These are phyloP conservation scores for Eimeria falciformis DNA, from an alignment of 169 alveolate genomes.

Conservation along the genomic window DNA sequence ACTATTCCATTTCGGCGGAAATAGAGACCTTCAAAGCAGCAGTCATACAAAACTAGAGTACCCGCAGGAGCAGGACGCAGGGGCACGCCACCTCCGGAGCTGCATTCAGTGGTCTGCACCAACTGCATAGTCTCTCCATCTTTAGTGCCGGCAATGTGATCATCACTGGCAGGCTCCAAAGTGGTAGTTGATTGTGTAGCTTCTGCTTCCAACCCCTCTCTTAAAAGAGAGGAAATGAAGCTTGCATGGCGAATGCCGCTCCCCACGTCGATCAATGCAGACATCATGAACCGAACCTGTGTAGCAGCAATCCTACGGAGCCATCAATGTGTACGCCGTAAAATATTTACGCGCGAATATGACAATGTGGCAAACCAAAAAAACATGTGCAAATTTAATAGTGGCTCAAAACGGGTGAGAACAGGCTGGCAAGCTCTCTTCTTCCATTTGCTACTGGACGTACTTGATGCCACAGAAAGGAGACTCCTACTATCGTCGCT, in stretches of 20 bases:
- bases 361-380: background rate
- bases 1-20: slow-evolving; percentile 11
- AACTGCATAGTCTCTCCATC: background rate
- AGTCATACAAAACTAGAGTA: slow-evolving; percentile 33
- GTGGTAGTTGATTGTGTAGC: background rate
- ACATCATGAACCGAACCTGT: slow-evolving; percentile 73
- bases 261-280: slow-evolving; percentile 61
- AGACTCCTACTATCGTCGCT: slow-evolving; percentile 73
- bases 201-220: slow-evolving; percentile 26
- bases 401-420: no score
- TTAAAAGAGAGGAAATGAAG: slow-evolving; percentile 7
- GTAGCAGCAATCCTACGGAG: background rate
- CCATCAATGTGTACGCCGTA: background rate
- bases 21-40: slow-evolving; percentile 54
- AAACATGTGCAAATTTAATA: background rate
- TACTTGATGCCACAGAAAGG: slow-evolving; percentile 78
- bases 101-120: background rate
- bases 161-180: background rate
- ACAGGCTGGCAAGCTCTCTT: background rate
- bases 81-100: background rate
- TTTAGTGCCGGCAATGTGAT: background rate
- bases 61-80: slow-evolving; percentile 36
- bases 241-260: slow-evolving; percentile 7
- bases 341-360: background rate
- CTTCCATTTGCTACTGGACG: background rate